Evolutionary conservation across 2,329 filamentous ascomycete species (phyloP).

Genomic region (Colletotrichum sp.): DNA sequence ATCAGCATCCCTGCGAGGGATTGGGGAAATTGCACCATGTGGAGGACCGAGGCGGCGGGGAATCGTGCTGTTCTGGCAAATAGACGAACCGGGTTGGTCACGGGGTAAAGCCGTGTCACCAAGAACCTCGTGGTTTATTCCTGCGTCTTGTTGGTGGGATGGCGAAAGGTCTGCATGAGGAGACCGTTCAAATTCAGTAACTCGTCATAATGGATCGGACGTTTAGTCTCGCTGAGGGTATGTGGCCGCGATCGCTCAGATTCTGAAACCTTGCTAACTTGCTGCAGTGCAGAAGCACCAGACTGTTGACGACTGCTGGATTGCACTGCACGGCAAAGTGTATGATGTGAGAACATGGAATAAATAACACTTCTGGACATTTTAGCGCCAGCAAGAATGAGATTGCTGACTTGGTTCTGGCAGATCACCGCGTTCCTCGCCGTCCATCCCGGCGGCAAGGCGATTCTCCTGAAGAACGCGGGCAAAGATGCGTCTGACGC

Average conservation of each 20-base stretch:
- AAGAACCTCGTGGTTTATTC: background rate
- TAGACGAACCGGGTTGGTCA: background rate
- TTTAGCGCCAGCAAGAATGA: background rate
- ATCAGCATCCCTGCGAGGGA: background rate
- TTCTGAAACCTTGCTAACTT: background rate
- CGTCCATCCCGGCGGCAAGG: slow-evolving; percentile 78
- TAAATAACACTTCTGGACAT: background rate
- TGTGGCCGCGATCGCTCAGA: background rate
- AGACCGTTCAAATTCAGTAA: background rate
- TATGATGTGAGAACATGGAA: slow-evolving; percentile 70
- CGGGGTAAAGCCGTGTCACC: background rate
- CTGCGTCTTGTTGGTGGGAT: background rate
- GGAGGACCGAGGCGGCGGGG: background rate
- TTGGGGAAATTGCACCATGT: background rate
- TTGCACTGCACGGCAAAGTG: slow-evolving; percentile 80
- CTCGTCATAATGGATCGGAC: background rate
- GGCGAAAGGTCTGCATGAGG: background rate
- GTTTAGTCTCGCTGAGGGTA: background rate
- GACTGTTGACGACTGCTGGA: slow-evolving; percentile 79
- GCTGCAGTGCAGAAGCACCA: slow-evolving; percentile 76
- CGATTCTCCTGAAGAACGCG: slow-evolving; percentile 79
- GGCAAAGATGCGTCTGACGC: slow-evolving; percentile 84
- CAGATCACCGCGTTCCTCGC: slow-evolving; percentile 67
- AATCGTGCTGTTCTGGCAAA: background rate
- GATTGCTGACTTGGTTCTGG: background rate